Base-by-base conservation (phyloP, 257 asterid genomes). In the Gardenia jasminoides region DNA sequence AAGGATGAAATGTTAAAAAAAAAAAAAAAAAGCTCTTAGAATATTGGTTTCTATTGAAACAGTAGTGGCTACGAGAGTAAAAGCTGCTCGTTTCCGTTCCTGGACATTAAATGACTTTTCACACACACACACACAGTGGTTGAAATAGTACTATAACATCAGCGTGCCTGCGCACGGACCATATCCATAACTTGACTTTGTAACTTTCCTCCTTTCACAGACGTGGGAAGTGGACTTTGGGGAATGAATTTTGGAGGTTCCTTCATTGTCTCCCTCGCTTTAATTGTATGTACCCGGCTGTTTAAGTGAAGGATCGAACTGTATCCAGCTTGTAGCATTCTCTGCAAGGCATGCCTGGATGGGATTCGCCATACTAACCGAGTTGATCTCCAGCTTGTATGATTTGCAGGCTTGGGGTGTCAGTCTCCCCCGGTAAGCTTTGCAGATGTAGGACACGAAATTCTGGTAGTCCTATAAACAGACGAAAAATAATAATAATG, bases 391-490 rank as follows among this genome's bases (percentile, higher is more conserved):
- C 19, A 75, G 54, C 41, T 81, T 31, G 41, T 75, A 76, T 76
- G 83, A 80, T 81, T 39, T 86, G 87, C 99, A 93, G 71, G 94
- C 90, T 44, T 78, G 77, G 41, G 91, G 98, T 31, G 54, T 62
- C 62, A 81, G 77, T 4, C 66, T 20, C 39, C 98, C 98, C 79
- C 80, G 89, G 83, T 93, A 91, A 72, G 97, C 88, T 85, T 67
- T 83, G 86, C 97, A 91, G 13, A 93, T 78, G 82, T 94, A 89
- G 72, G 86, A 80, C 77, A 89, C 78, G 79, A 91, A 94, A 73
- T 88, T 91, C 80, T 72, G 84, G 68, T 78, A 92, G 84, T 90
- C 98, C 98, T 94, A 90, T 85, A 81, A 62, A 73, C 79, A 77
- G 50, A 59, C 73, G n/a, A n/a, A 22, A 74, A 75, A 17, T 41